Conservation (phyloP, 768 basidiomycete species). For the Cubamyces lactineus region DNA sequence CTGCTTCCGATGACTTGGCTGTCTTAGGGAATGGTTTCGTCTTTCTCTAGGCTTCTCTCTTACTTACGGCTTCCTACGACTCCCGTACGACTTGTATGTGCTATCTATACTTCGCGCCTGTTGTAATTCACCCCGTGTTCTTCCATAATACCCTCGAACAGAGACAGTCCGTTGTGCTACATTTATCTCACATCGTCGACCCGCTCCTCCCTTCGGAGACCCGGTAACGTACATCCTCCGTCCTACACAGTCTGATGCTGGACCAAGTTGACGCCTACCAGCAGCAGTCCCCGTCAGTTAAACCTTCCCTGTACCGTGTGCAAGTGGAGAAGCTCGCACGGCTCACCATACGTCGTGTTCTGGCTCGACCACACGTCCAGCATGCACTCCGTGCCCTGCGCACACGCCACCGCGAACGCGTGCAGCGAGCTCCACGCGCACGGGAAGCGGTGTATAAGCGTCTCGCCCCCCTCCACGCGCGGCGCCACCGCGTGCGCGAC, state of each 20-base stretch:
- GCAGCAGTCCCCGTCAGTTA: neutral
- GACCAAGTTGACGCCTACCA: constrained; percentile 10
- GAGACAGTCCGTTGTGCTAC: neutral
- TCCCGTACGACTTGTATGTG: neutral
- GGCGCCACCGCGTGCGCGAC: constrained; percentile 1
- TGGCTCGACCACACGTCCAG: constrained; percentile 20
- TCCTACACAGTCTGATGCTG: constrained; percentile 20
- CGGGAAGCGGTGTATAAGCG: constrained; percentile 9
- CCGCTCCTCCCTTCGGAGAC: neutral
- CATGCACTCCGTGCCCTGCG: constrained; percentile 9
- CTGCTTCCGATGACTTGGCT: too few relatives aligned
- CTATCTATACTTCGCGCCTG: neutral
- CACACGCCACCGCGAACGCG: constrained; percentile 20
- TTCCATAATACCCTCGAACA: too few relatives aligned
- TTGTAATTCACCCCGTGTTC: neutral
- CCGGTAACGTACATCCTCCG: neutral
- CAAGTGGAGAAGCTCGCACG: too few relatives aligned
- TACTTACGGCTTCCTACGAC: too few relatives aligned
- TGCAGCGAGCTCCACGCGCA: constrained; percentile 18
- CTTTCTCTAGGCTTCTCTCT: too few relatives aligned
- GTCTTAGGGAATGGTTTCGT: too few relatives aligned
- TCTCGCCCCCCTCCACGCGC: constrained; percentile 5
- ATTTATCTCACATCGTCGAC: too few relatives aligned
- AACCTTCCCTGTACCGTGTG: neutral
- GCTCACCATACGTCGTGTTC: constrained; percentile 21